Percentiles rank a stretch among this genome's conserved stretches.
Conservation (phyloP, 2,329 filamentous ascomycete species). For the Colletotrichum musae region DNA sequence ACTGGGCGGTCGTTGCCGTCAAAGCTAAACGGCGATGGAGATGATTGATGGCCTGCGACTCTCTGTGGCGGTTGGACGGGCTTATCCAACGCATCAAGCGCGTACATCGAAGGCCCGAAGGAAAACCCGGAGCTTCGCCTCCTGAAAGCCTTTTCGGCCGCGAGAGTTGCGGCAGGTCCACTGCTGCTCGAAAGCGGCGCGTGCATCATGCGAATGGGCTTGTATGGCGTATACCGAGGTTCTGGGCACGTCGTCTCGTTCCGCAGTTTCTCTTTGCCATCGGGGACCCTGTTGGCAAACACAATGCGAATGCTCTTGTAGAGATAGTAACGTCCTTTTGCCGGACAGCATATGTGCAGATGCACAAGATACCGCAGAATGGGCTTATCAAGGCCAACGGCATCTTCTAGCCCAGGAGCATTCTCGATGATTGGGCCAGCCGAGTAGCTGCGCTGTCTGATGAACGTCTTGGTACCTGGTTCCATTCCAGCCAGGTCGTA, state of each 20-base stretch:
- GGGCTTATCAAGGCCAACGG: conserved; percentile 66
- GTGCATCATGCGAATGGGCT: conserved; percentile 71
- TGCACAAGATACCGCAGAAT: conserved; percentile 92
- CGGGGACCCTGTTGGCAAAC: conserved; percentile 95
- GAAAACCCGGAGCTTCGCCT: conserved; percentile 70
- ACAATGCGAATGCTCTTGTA: conserved; percentile 95
- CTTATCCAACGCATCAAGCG: conserved; percentile 55
- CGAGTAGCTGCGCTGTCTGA: conserved; percentile 94
- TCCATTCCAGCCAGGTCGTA: conserved; percentile 96
- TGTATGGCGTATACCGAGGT: conserved; percentile 88
- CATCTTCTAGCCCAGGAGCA: conserved; percentile 51
- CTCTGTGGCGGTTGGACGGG: conserved; percentile 41
- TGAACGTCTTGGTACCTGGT: conserved; percentile 93
- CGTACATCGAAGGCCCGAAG: conserved; percentile 49
- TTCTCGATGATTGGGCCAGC: conserved; percentile 87
- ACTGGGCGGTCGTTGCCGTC: conserved; percentile 55
- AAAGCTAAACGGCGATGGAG: conserved; percentile 47
- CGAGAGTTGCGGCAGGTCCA: conserved; percentile 64
- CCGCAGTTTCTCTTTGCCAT: conserved; percentile 91
- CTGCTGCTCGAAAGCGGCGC: conserved; percentile 52
- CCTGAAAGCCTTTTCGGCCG: conserved; percentile 72
- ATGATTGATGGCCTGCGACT: conserved; percentile 40
- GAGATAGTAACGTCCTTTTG: conserved; percentile 86
- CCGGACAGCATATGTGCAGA: conserved; percentile 90
- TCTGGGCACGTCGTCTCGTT: conserved; percentile 94